These are phyloP conservation scores for Physcomitrellopsis africana DNA, from an alignment of 225 moss, liverwort and hornwort species.

Conservation along the genomic window DNA sequence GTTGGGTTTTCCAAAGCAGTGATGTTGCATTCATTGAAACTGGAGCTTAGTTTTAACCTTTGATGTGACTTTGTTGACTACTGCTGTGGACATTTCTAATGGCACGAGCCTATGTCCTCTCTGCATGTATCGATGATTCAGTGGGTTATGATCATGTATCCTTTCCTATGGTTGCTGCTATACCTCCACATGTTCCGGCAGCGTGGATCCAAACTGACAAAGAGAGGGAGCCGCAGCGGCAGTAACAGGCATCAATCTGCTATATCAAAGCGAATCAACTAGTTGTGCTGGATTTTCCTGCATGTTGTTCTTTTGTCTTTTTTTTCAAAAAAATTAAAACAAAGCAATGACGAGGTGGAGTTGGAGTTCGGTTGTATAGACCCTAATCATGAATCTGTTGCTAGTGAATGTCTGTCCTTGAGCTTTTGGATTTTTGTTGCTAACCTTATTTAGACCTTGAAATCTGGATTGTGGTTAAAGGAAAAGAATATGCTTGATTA, in stretches of 20 bases:
- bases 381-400: too few species aligned
- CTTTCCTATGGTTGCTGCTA: constrained; percentile 66
- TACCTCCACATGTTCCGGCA: constrained; percentile 81
- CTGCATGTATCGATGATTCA: constrained; percentile 37
- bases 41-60: not conserved
- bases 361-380: too few species aligned
- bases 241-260: constrained; percentile 27
- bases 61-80: constrained; percentile 3
- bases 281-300: not conserved
- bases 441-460: too few species aligned
- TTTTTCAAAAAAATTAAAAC: too few species aligned
- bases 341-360: too few species aligned
- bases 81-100: not conserved
- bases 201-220: constrained; percentile 59
- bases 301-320: too few species aligned
- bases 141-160: constrained; percentile 67
- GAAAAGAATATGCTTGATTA: too few species aligned
- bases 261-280: constrained; percentile 38
- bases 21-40: not conserved
- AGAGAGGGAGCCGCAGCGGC: constrained; percentile 35
- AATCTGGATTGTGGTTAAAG: too few species aligned
- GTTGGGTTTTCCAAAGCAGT: not conserved
- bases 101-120: not conserved
- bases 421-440: too few species aligned
- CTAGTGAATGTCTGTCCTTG: too few species aligned